Percentiles rank a stretch among this genome's conserved stretches.
phyloP scores from a whole-genome alignment of 192 early-diverging fungal genomes.

The Mortierella hygrophila region DNA sequence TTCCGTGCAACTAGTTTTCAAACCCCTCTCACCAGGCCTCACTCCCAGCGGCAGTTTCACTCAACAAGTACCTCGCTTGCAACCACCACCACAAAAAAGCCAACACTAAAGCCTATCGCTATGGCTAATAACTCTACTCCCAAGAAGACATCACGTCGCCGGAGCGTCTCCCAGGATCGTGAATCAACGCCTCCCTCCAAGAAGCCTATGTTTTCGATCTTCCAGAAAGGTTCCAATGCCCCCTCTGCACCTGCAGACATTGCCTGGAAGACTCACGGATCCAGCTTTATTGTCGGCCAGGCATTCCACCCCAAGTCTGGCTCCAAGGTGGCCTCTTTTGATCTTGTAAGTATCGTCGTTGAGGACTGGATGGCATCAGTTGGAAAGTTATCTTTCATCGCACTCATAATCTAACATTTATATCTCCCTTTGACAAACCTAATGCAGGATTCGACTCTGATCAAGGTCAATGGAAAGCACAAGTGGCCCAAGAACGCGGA shows the following conservation, averaged over 20 bases:
- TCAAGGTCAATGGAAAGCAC: slow-evolving; percentile 71
- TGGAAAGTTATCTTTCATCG: neutral
- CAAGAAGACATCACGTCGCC: neutral
- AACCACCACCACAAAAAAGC: neutral
- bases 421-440: neutral
- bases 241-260: slow-evolving; percentile 18
- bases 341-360: slow-evolving; percentile 60
- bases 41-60: neutral
- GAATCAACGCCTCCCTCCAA: slow-evolving; percentile 1
- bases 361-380: neutral
- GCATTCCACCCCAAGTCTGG: slow-evolving; percentile 32
- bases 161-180: slow-evolving; percentile 11
- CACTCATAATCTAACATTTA: neutral
- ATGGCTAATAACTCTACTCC: slow-evolving; percentile 10
- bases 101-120: neutral
- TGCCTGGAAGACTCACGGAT: slow-evolving; percentile 28
- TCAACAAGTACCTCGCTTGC: neutral
- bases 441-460: slow-evolving; percentile 79
- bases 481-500: slow-evolving; percentile 73
- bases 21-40: neutral
- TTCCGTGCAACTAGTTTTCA: neutral
- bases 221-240: slow-evolving; percentile 21
- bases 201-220: slow-evolving; percentile 49
- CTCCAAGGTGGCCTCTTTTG: slow-evolving; percentile 75
- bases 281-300: slow-evolving; percentile 48